Evolutionary conservation across 2,329 filamentous ascomycete species (phyloP), one percentile per base, ranked within the genome.

Genomic region (Byssothecium circinans): DNA sequence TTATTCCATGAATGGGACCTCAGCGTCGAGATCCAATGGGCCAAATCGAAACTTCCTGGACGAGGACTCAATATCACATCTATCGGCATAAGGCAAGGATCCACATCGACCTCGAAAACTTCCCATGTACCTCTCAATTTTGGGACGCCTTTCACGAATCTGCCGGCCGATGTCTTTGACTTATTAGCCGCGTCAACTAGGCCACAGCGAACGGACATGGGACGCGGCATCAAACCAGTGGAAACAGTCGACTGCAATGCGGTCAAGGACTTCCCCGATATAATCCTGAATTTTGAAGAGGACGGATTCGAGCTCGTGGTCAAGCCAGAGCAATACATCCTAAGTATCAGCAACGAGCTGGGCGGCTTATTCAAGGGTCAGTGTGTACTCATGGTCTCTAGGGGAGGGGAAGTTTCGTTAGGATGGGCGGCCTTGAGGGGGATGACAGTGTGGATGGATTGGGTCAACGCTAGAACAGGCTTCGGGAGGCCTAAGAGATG

Each of bases 1-100:
- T 27, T 45, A 12, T 50, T 50, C 34, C 47, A 50, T 29, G 42
- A 50, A 29, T 45, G 45, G 47, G 47, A 50, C 29, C 38, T 33
- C 11, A 50, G 43, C 39, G 44, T 50, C 39, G 34, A 39, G n/a
- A 42, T 45, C 22, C 10, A 39, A 7, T 50, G 47, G 47, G 45
- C 47, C 2, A 14, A 29, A 7, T 41, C 47, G 2, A 39, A 29
- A 22, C 37, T 34, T 18, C 47, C 47, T 0, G 47, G 47, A 11
- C 23, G 47, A 20, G 18, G 27, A n/a, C n/a, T 50, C 11, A 50
- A 50, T 8, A 41, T 46, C 6, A 45, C 47, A 17, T 50, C 47
- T 1, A 39, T 50, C 10, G 22, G 33, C 8, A 17, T 50, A 12
- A 25, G 27, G 11, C 39, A 35, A 17, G 47, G 47, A 3, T n/a